Evolutionary conservation across 768 basidiomycete genomes (phyloP), one percentile per base, ranked within the genome.

Genomic region (Calvatia gigantea): DNA sequence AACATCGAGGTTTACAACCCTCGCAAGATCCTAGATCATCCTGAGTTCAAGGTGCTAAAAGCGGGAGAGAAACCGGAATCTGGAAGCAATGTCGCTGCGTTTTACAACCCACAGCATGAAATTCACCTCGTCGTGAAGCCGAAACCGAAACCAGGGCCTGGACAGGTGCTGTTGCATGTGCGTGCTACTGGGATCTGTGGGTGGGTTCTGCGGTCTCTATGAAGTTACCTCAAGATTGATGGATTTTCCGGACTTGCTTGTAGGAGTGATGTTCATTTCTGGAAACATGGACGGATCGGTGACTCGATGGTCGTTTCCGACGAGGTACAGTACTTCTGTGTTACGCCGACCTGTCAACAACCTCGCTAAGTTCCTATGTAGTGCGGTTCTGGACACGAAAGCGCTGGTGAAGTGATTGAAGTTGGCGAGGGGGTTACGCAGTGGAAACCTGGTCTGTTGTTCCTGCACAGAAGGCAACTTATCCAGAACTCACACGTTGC

Each of bases 221-320:
- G 6, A 27, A 25, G 17, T 8, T 57, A 8, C 41, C 37, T 58
- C 25, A 28, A 3, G 17, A 14, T 33, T 49, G 14, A 9, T n/a
- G 19, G 21, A 17, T 31, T n/a, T 23, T 53, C 11, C 50, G 39
- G n/a, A 32, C 23, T 31, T 17, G 8, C 25, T 51, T 46, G 54
- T 54, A 86, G 85, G 75, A 86, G 83, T 44, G 85, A 87, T 57
- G 82, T 87, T 60, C 85, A 87, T 64, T 86, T 87, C 66, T 87
- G 85, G 85, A 76, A 85, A 59, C 83, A 86, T 65, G 85, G 85
- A 5, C 71, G 82, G 37, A 77, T 87, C 49, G 86, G 86, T 7
- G 82, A 85, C 61, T 83, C 83, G 0, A 87, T 86, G 85, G 71
- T 87, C 21, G 85, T 86, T 27, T 82, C 79, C 12, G 85, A 85